Evolutionary conservation across 495 filamentous ascomycete species (phyloP).

Genomic region (Trypethelium eluteriae): DNA sequence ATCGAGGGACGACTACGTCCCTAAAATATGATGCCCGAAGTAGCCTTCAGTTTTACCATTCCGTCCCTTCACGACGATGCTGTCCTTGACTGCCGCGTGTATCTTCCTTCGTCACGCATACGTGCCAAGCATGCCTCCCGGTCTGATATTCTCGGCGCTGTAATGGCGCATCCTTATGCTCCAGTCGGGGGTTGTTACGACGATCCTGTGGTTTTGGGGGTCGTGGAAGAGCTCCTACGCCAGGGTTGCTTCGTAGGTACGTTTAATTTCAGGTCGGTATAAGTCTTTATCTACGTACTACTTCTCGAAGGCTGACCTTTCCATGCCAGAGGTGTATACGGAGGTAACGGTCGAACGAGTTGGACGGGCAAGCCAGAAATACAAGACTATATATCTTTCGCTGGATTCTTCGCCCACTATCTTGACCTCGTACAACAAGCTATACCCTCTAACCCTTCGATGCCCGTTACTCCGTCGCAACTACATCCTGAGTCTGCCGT

Average conservation of each 20-base stretch:
- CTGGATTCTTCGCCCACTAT: constrained; percentile 69
- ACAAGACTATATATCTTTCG: constrained; percentile 71
- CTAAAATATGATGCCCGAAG: constrained; percentile 28
- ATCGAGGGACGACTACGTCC: background rate
- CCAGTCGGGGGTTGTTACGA: constrained; percentile 79
- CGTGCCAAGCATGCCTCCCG: background rate
- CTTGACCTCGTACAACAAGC: constrained; percentile 40
- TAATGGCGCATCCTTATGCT: constrained; percentile 88
- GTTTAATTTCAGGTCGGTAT: constrained; percentile 80
- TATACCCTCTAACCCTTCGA: constrained; percentile 11
- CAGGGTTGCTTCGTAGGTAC: constrained; percentile 70
- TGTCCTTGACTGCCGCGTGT: constrained; percentile 70
- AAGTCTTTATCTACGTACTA: background rate
- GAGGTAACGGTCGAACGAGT: constrained; percentile 65
- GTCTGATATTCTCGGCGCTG: constrained; percentile 44
- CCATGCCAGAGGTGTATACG: constrained; percentile 61
- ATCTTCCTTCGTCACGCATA: constrained; percentile 50
- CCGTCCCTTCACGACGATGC: constrained; percentile 75
- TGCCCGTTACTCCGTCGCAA: background rate
- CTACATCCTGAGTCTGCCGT: background rate
- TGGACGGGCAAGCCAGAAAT: constrained; percentile 79
- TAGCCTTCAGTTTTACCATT: constrained; percentile 65
- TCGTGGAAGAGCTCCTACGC: constrained; percentile 55
- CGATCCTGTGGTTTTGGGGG: constrained; percentile 62
- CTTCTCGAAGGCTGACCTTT: constrained; percentile 9